Conservation (phyloP, 2,329 filamentous ascomycete species). For the Fusarium poae region DNA sequence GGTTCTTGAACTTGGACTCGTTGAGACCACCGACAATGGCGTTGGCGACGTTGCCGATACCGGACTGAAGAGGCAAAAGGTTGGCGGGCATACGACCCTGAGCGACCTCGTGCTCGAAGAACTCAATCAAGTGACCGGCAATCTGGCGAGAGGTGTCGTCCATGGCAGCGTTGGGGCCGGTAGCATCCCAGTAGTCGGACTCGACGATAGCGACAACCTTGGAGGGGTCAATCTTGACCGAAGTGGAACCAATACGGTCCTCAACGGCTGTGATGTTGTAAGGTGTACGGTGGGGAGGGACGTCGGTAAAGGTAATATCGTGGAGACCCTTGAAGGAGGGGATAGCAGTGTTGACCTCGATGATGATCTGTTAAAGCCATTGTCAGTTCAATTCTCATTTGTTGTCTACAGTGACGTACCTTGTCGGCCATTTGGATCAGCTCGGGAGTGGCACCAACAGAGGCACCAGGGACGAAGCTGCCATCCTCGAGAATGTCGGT, state of each 20-base stretch:
- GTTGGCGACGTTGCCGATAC: slow-evolving; percentile 94
- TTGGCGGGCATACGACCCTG: slow-evolving; percentile 81
- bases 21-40: slow-evolving; percentile 87
- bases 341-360: slow-evolving; percentile 89
- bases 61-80: slow-evolving; percentile 85
- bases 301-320: slow-evolving; percentile 90
- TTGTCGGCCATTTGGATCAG: slow-evolving; percentile 93
- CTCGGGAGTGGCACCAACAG: slow-evolving; percentile 86
- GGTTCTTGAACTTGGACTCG: slow-evolving; percentile 84
- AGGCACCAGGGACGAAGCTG: slow-evolving; percentile 88
- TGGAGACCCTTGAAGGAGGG: slow-evolving; percentile 90
- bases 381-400: slow-evolving; percentile 15
- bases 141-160: slow-evolving; percentile 81
- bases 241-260: slow-evolving; percentile 85
- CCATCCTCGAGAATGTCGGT: slow-evolving; percentile 90
- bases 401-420: slow-evolving; percentile 53
- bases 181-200: slow-evolving; percentile 83
- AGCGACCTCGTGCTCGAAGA: slow-evolving; percentile 84
- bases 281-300: slow-evolving; percentile 84
- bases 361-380: slow-evolving; percentile 71
- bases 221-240: slow-evolving; percentile 86
- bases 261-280: slow-evolving; percentile 88
- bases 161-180: slow-evolving; percentile 79
- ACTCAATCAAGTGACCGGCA: slow-evolving; percentile 83
- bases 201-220: slow-evolving; percentile 88